Evolutionary conservation across 495 filamentous ascomycete species (phyloP), one percentile per base, ranked within the genome.

Genomic region (Talaromyces ruber): DNA sequence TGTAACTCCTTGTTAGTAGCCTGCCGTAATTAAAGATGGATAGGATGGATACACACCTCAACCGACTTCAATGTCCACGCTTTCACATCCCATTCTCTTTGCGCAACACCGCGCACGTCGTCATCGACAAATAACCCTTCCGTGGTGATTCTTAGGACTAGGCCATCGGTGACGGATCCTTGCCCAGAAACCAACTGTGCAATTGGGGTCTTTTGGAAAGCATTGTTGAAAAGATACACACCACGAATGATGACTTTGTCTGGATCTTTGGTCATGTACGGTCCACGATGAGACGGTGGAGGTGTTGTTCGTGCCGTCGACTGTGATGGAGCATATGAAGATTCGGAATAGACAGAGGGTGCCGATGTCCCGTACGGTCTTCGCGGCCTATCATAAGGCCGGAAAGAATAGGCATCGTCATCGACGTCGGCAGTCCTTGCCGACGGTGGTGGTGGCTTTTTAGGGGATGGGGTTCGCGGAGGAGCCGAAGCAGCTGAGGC

Each of bases 101-200:
- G 91, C 21, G 88, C 85, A 2, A 96, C 88, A 45, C 86, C 86
- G 18, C 92, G 85, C 39, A 97, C 78, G 66, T 97, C 94, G 70
- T 98, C 95, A 69, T 98, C 94, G 65, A 98, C 91, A 72, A 98
- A 98, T 34, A 97, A 83, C 4, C 94, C 94, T 71, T 96, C 94
- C 2, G 87, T 92, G 2, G 86, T 90, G 67, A 96, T 91, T 11
- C 86, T 82, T 47, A 97, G 83, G 50, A 96, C 84, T 29, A 97
- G 79, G 0, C 92, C 93, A 71, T 96, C 92, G 2, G 91, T 93
- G 11, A 96, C 88, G 58, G 84, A 80, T 14, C 84, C 88, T 52
- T 86, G 77, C 8, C 88, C 87, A 3, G 90, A 86, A 52, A 93
- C 82, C 18, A 97, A 83, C 69, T 95, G 87, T 1, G 91, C 88